These are phyloP conservation scores for Epichloe typhina DNA, from an alignment of 2,329 filamentous ascomycete genomes.

Conservation along the genomic window DNA sequence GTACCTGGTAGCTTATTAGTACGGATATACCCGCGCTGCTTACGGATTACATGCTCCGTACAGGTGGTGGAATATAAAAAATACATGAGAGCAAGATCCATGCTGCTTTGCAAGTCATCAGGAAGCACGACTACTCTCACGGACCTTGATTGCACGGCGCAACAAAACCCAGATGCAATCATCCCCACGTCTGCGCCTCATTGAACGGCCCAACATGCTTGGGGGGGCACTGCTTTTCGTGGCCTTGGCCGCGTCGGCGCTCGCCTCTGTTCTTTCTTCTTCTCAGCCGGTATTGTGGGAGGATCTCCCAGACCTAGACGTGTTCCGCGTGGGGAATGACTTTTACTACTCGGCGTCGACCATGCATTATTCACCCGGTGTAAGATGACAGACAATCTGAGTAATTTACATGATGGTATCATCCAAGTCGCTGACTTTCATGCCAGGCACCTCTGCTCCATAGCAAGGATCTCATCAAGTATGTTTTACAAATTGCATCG, in stretches of 20 bases:
- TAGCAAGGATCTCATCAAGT: neutral
- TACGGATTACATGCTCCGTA: no score
- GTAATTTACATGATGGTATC: no score
- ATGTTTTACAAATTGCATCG: neutral
- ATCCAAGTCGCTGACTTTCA: neutral
- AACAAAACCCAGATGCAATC: no score
- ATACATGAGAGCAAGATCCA: no score
- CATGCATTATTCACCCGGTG: slow-evolving; percentile 1
- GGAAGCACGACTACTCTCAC: no score
- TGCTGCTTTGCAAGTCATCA: no score
- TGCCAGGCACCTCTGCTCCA: neutral
- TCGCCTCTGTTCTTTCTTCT: neutral
- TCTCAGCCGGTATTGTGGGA: neutral
- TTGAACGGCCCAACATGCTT: neutral
- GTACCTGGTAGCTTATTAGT: no score
- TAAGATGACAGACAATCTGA: neutral
- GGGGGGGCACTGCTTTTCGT: neutral
- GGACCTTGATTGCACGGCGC: no score
- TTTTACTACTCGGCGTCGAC: neutral
- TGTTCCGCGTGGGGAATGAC: neutral
- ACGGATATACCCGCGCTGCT: no score
- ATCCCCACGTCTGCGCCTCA: no score
- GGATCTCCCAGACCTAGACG: neutral
- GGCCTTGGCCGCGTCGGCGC: neutral
- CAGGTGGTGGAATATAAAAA: no score